These are phyloP conservation scores for Epichloe scottii DNA, from an alignment of 2,329 filamentous ascomycete genomes.

Conservation along the genomic window DNA sequence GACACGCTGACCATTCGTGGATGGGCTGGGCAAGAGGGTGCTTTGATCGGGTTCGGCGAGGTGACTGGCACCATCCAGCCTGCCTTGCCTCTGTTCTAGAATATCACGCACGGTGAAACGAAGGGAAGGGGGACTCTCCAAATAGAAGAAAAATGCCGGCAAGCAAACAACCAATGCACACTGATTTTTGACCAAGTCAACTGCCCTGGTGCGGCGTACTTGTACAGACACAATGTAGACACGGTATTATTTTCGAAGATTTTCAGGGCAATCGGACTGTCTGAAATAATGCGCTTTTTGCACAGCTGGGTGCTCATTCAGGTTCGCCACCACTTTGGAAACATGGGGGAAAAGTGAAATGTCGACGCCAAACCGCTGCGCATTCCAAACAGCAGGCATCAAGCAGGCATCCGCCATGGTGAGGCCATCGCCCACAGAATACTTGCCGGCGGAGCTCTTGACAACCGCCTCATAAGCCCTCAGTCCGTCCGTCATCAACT, in stretches of 20 bases:
- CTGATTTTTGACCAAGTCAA: too few species aligned
- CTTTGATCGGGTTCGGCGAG: constrained; percentile 66
- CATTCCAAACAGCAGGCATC: constrained; percentile 45
- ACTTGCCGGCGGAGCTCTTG: constrained; percentile 29
- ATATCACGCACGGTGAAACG: background rate
- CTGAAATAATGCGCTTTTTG: constrained; percentile 37
- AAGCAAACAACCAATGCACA: too few species aligned
- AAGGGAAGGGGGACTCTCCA: background rate
- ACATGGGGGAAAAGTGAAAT: constrained; percentile 35
- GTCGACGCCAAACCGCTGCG: constrained; percentile 41
- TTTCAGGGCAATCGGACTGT: constrained; percentile 35
- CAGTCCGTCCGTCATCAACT: constrained; percentile 40
- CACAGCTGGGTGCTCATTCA: constrained; percentile 38
- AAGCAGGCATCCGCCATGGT: constrained; percentile 47
- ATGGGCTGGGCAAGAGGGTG: constrained; percentile 50
- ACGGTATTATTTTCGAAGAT: constrained; percentile 12
- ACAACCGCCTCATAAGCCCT: constrained; percentile 39
- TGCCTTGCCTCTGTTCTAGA: constrained; percentile 19
- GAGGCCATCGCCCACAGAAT: constrained; percentile 41
- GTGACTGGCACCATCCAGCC: constrained; percentile 48
- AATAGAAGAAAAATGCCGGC: background rate
- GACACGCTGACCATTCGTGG: constrained; percentile 58
- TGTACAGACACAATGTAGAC: background rate
- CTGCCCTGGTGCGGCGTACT: too few species aligned
- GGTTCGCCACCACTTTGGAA: constrained; percentile 27